Evolutionary conservation across 768 basidiomycete genomes (phyloP), one percentile per base, ranked within the genome.

Genomic region (Rubroboletus pulcherrimus): DNA sequence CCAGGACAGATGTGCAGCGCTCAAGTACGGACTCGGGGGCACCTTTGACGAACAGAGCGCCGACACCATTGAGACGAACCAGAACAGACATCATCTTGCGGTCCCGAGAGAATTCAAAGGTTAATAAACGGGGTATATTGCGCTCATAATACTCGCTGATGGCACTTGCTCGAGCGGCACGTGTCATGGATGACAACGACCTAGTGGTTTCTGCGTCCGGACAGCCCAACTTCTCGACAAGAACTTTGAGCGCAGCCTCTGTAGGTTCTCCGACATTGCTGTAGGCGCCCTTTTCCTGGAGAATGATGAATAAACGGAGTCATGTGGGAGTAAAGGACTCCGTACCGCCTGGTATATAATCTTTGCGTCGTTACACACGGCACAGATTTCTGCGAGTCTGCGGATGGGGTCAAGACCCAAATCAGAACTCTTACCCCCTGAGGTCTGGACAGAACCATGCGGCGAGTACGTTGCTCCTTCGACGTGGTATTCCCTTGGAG

Each of bases 61-160:
- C 90, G 5, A 72, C 73, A 2, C 81, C 81, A 54, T 84, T 82
- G 53, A 84, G 78, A 57, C 76, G 81, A 38, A 92, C 90, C 49
- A 98, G 84, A 49, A 98, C 95, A 21, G 96, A 97, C 96, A 98
- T 98, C 85, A 95, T 96, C 76, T 98, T 99, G 67, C 96, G 89
- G 73, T 98, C 96, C 19, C 96, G 86, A 21, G 94, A 92, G 74
- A 99, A 98, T 72, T 99, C 96, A 71, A 99, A 96, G 8, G 95
- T 99, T 63, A 97, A 76, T 14, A 97, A 80, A 55, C 94, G 86
- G 17, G 85, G 78, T 66, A 92, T 87, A 15, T 75, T 77, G 50
- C 77, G 75, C 60, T 93, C 92, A 70, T 92, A 87, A 72, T 85
- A 79, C 35, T 90, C 87, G 77, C 89, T 94, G 74, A 98, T 80